These are phyloP conservation scores for Plasmopara muralis DNA, from an alignment of 352 stramenopile genomes.

Conservation along the genomic window DNA sequence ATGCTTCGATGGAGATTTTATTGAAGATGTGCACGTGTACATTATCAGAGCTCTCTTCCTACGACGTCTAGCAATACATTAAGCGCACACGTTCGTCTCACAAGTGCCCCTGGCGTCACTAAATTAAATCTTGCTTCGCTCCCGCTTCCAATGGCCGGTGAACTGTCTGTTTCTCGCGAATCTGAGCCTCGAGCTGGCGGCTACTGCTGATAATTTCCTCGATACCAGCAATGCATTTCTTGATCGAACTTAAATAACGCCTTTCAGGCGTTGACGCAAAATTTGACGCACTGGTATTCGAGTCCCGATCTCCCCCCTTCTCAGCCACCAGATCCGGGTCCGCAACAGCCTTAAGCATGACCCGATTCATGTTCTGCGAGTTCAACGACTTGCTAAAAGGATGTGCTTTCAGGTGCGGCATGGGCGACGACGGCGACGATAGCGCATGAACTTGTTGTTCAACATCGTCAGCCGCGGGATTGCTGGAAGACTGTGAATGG, in stretches of 20 bases:
- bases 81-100: slow-evolving; percentile 3
- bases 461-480: slow-evolving; percentile 9
- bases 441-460: slow-evolving; percentile 7
- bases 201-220: slow-evolving; percentile 27
- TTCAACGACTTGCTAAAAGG: slow-evolving; percentile 16
- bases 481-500: slow-evolving; percentile 7
- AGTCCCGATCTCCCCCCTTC: slow-evolving; percentile 20
- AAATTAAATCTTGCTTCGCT: slow-evolving; percentile 7
- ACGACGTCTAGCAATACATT: background rate
- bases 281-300: slow-evolving; percentile 18
- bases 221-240: slow-evolving; percentile 24
- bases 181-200: slow-evolving; percentile 15
- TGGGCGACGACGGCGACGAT: slow-evolving; percentile 10
- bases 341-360: slow-evolving; percentile 10
- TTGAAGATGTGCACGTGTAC: too few relatives aligned
- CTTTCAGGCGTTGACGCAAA: slow-evolving; percentile 22
- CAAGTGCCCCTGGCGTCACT: background rate
- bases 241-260: slow-evolving; percentile 25
- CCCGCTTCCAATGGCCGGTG: slow-evolving; percentile 1
- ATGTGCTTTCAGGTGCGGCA: slow-evolving; percentile 8
- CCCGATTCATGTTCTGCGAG: slow-evolving; percentile 17
- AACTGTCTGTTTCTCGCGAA: slow-evolving; percentile 20
- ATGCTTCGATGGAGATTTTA: too few relatives aligned
- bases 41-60: too few relatives aligned
- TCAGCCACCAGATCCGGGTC: slow-evolving; percentile 12